These are phyloP conservation scores for Backusella tuberculispora DNA, from an alignment of 192 early-diverging fungal genomes.

Conservation along the genomic window DNA sequence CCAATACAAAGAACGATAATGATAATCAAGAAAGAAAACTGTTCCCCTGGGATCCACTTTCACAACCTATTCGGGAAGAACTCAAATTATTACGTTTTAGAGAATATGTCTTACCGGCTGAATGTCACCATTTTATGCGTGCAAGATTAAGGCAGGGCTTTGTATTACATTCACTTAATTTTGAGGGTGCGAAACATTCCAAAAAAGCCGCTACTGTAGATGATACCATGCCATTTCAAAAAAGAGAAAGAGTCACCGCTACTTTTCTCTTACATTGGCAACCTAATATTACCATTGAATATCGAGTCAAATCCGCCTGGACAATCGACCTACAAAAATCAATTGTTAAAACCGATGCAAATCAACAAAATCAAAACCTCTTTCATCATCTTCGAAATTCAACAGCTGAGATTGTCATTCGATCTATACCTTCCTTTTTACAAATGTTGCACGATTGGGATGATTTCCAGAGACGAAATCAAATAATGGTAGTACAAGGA, in stretches of 20 bases:
- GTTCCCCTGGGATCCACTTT: slow-evolving; percentile 72
- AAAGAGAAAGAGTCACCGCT: slow-evolving; percentile 59
- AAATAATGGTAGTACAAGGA: slow-evolving; percentile 46
- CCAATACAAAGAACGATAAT: background rate
- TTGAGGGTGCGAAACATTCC: slow-evolving; percentile 47
- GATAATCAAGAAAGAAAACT: background rate
- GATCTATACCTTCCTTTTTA: slow-evolving; percentile 49
- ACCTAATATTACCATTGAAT: slow-evolving; percentile 77
- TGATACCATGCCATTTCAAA: background rate
- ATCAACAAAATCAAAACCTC: slow-evolving; percentile 12
- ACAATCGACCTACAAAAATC: slow-evolving; percentile 8
- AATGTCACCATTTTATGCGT: slow-evolving; percentile 63
- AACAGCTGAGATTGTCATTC: slow-evolving; percentile 54
- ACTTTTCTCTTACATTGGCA: slow-evolving; percentile 73
- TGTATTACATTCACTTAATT: slow-evolving; percentile 56
- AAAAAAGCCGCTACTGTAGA: background rate
- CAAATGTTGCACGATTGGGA: slow-evolving; percentile 46
- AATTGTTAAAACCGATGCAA: background rate
- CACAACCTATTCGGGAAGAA: slow-evolving; percentile 63
- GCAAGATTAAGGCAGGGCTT: slow-evolving; percentile 75
- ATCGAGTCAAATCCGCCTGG: slow-evolving; percentile 62
- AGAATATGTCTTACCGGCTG: slow-evolving; percentile 66
- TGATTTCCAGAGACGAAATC: slow-evolving; percentile 43
- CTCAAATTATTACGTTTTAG: slow-evolving; percentile 61
- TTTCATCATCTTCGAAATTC: slow-evolving; percentile 47